Base-by-base conservation (phyloP, 169 alveolate genomes). In the Neospora caninum region DNA sequence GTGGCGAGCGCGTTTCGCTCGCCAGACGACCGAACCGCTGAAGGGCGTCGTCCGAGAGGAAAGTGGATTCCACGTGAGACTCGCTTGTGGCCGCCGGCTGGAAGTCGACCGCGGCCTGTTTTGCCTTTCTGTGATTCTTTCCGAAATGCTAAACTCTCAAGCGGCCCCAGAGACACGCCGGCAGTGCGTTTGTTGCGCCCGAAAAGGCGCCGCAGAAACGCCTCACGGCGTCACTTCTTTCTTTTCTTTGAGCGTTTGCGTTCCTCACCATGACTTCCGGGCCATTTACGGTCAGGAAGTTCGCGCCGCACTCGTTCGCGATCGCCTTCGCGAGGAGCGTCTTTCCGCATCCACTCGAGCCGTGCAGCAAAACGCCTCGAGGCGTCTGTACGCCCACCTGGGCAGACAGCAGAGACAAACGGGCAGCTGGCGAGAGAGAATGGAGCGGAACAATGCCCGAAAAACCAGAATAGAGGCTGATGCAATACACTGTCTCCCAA, bases 321-420 rank as follows among this genome's bases (percentile, higher is more conserved):
- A 99, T 99, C 38, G 99, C 99, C 97, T 99, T 98, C 22, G 99
- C 99, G 92, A 99, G 98, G 73, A 99, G 97, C 20, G 99, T 99
- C 96, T 99, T 99, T 80, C 99, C 99, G 82, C 99, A 98, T 10
- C 96, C 96, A 0, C 95, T 94, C 38, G 96, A 53, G 2, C 96
- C 96, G 91, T 92, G 94, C 67, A 95, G 88, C 41, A 95, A 45
- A 18, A 95, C 94, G 31, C 96, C 96, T 25, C 91, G 84, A 9
- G 96, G 94, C 6, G 93, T 49, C 64, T 89, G 91, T 10, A 92
- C 80, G 36, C 96, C 96, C 83, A 94, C 93, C 93, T 91, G 93
- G 42, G 84, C 38, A 7, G n/a, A 54, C 29, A 20, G 39, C 83
- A 49, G 80, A 54, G 34, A 53, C 45, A 34, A n/a, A 36, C 9